phyloP scores from a whole-genome alignment of 169 alveolate species.

The Eimeria sp. region DNA sequence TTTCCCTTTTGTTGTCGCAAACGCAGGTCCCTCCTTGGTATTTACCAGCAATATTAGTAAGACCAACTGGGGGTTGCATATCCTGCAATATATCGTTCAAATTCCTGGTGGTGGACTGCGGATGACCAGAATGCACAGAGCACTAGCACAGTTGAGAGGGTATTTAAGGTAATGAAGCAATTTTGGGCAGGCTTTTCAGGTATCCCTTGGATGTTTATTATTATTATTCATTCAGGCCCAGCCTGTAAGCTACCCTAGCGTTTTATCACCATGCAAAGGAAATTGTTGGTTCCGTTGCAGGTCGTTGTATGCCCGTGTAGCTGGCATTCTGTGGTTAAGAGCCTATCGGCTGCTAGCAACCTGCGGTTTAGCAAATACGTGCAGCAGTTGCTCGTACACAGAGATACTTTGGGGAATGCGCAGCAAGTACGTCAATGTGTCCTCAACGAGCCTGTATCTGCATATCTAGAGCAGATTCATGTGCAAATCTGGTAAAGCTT shows the following conservation, averaged over 20 bases:
- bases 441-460: background rate
- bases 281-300: background rate
- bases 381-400: background rate
- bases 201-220: background rate
- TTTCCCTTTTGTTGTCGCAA: too few species aligned
- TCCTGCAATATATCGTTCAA: too few species aligned
- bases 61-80: too few species aligned
- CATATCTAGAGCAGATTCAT: background rate
- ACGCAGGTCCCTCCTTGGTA: background rate
- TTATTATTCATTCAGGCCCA: background rate
- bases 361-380: background rate
- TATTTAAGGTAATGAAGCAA: background rate
- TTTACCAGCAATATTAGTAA: too few species aligned
- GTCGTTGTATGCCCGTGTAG: too few species aligned
- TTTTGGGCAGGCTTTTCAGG: background rate
- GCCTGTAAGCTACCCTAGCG: too few species aligned
- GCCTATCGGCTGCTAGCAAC: background rate
- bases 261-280: too few species aligned
- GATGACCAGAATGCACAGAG: background rate
- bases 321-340: background rate
- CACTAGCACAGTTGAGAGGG: background rate
- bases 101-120: background rate
- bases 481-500: background rate
- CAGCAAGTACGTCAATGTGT: background rate
- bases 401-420: background rate